phyloP scores from a whole-genome alignment of 352 stramenopile genomes.

The Globisporangium canariense region DNA sequence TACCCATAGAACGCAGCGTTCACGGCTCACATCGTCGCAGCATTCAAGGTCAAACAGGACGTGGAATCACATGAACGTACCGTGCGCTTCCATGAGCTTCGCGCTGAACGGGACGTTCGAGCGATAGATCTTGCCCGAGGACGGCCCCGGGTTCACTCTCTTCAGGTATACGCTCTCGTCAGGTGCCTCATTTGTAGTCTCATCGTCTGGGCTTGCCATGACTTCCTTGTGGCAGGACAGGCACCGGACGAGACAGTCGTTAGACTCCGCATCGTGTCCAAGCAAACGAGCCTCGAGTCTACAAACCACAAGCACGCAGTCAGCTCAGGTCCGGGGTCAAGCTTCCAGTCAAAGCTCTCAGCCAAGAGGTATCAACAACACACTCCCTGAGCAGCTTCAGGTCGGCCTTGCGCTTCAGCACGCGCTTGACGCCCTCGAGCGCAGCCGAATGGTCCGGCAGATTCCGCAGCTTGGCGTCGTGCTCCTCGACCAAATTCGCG shows the following conservation, averaged over 20 bases:
- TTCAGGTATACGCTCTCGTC: slow-evolving; percentile 21
- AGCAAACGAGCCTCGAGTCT: slow-evolving; percentile 56
- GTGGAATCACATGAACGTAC: not conserved
- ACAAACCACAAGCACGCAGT: not conserved
- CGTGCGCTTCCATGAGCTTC: slow-evolving; percentile 19
- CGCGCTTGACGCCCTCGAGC: slow-evolving; percentile 41
- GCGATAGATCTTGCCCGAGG: slow-evolving; percentile 52
- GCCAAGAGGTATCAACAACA: slow-evolving; percentile 4
- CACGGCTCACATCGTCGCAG: not conserved
- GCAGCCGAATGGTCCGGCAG: slow-evolving; percentile 39
- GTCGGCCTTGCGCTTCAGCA: slow-evolving; percentile 54
- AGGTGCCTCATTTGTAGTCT: slow-evolving; percentile 22
- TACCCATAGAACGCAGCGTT: not conserved
- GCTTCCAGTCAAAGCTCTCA: not conserved
- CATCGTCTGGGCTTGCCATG: slow-evolving; percentile 15
- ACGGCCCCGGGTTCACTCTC: slow-evolving; percentile 52
- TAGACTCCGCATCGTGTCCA: slow-evolving; percentile 39
- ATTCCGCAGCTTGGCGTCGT: slow-evolving; percentile 39
- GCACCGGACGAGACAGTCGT: slow-evolving; percentile 68
- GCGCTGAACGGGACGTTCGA: slow-evolving; percentile 63
- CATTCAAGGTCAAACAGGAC: not conserved
- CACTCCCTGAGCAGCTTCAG: slow-evolving; percentile 65
- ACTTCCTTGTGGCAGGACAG: slow-evolving; percentile 74
- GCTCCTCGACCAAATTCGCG: slow-evolving; percentile 25
- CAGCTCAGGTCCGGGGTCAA: slow-evolving; percentile 3